Conservation (phyloP, 2,329 filamentous ascomycete genomes). For the Ilyonectria sp. region DNA sequence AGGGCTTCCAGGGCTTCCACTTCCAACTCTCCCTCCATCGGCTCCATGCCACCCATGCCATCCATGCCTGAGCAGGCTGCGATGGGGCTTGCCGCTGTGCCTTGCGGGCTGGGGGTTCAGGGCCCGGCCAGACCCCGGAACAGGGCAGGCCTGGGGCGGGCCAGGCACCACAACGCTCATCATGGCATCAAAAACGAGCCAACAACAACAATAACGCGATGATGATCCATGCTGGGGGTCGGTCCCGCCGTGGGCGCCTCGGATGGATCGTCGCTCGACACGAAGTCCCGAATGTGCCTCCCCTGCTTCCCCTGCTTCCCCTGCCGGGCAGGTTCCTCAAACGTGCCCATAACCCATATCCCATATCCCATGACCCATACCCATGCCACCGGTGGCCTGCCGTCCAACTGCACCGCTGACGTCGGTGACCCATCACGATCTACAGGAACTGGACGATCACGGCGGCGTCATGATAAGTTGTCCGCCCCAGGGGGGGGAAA, state of each 20-base stretch:
- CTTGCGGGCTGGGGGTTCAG: constrained; percentile 41
- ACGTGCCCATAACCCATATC: constrained; percentile 7
- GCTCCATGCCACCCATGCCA: constrained; percentile 1
- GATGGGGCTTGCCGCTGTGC: constrained; percentile 4
- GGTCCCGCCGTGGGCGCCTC: constrained; percentile 11
- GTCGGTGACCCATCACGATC: constrained; percentile 35
- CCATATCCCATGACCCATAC: background rate
- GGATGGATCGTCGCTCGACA: constrained; percentile 21
- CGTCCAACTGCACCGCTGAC: constrained; percentile 26
- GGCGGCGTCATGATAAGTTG: constrained; percentile 1
- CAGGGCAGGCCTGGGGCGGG: constrained; percentile 7
- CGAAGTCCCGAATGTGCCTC: constrained; percentile 4
- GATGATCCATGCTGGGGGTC: constrained; percentile 4
- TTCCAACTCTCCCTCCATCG: background rate
- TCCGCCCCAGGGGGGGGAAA: background rate
- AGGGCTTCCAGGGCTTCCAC: background rate
- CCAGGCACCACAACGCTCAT: constrained; percentile 13
- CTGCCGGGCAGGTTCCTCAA: constrained; percentile 23
- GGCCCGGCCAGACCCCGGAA: constrained; percentile 13
- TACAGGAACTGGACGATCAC: constrained; percentile 37
- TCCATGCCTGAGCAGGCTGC: background rate
- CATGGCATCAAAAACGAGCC: constrained; percentile 10
- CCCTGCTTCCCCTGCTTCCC: background rate
- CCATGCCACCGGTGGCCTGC: constrained; percentile 23
- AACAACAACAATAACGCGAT: constrained; percentile 24